Evolutionary conservation across 1,139 yeast genomes (phyloP), one percentile per base, ranked within the genome.

Genomic region (Martiniozyma asiatica): DNA sequence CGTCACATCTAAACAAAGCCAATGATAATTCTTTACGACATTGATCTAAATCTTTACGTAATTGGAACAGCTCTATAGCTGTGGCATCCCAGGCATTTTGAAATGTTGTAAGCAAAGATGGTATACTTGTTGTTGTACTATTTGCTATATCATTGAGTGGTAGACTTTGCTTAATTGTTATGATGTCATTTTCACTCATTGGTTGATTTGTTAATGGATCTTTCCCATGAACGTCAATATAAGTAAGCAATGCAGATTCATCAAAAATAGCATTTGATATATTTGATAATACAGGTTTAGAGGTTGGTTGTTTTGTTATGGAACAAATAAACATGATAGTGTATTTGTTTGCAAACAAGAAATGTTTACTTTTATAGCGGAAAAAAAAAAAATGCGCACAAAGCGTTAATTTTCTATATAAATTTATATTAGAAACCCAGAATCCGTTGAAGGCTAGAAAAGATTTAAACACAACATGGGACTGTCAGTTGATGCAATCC

Each of bases 71-170:
- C 48, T 89, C 97, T 34, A 87, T 58, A 22, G 92, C 84, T 36
- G 81, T 53, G 0, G 95, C 70, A 48, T 89, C 96, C 87, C 94
- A 87, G 50, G 87, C 95, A 36, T 74, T 73, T 50, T 85, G 96
- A 40, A 87, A 71, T 1, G 78, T 61, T 1, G 82, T 61, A 29
- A 87, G 59, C 40, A 87, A 54, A 8, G 80, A 62, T 0, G 98
- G 98, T 21, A 87, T 80, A 4, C 94, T 80, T 2, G 30, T 26
- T 10, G 35, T 33, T 6, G 34, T 29, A n/a, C 34, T 37, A 4
- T 26, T 7, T 9, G 24, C 19, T 11, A 25, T 22, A 4, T 26
- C n/a, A n/a, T 24, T 13, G 4, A 18, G 7, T 4, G 29, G 26
- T n/a, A 30, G 18, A 5, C 39, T 29, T 8, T 34, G 25, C 10